Evolutionary conservation across 768 basidiomycete genomes (phyloP), one percentile per base, ranked within the genome.

Genomic region (Naganishia antarctica): DNA sequence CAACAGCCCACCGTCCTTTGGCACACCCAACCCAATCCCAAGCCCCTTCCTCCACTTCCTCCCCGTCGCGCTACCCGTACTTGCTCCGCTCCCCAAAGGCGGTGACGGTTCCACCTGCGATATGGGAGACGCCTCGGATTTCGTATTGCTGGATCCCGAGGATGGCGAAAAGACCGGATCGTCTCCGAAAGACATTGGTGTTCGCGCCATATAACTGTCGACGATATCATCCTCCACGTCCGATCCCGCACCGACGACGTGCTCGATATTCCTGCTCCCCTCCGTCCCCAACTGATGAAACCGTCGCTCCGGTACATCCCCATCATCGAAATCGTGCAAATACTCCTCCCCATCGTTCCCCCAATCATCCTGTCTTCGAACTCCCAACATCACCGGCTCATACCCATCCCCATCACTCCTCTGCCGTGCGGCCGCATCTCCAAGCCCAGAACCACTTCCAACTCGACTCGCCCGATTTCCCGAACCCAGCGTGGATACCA

Each of bases 161-260:
- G 23, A 40, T 6, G 53, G 53, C 15, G 53, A 57, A 57, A 49
- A 29, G 4, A 25, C 4, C 21, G 47, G 28, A 49, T 49, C 47
- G 25, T 57, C 31, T 9, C 29, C 53, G 15, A 21, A 21, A 13
- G 37, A 23, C 12, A 57, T 37, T 13, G 53, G 53, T 23, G 53
- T 57, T 13, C 53, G 32, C 5, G 32, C 32, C 53, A 57, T 37
- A 16, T 57, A 57, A 26, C 53, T 57, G n/a, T 57, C 53, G 3
- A 57, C 53, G 34, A 57, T 57, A 26, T 57, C 53, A 23, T 57
- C 53, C 18, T 57, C 53, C 21, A 37, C 53, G 4, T 32, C 37
- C 23, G 34, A 25, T 21, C 53, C 23, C 8, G 11, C 11, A n/a
- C 37, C 21, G 34, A 4, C 3, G 53, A 37, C n/a, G 40, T 51